A percentile compares a stretch with the other conserved stretches of the same genome.
These are phyloP conservation scores for Lepidium aucheri DNA, from an alignment of 345 rosid species.

Conservation along the genomic window DNA sequence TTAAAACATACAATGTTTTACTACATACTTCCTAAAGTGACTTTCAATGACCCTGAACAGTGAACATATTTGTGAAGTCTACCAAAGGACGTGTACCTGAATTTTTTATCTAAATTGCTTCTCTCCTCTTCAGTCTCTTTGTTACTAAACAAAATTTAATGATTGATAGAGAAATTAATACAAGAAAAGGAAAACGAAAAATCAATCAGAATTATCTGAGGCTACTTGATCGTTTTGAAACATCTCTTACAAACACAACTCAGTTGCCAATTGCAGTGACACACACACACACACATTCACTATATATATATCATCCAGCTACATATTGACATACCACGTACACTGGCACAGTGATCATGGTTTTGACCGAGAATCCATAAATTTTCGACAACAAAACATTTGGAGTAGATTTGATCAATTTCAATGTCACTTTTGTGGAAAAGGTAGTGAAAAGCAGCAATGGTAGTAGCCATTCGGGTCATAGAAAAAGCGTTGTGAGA, in stretches of 20 bases:
- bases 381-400: not conserved
- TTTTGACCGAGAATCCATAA: not conserved
- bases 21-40: not conserved
- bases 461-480: conserved; percentile 64
- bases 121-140: not conserved
- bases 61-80: not conserved
- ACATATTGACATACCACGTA: too few relatives aligned
- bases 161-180: not conserved
- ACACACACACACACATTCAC: not conserved
- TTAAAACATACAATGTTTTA: not conserved
- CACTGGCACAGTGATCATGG: not conserved
- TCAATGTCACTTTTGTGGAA: conserved; percentile 30
- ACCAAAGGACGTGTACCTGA: not conserved
- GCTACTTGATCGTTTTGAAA: not conserved
- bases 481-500: conserved; percentile 57
- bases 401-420: not conserved
- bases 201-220: not conserved
- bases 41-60: not conserved
- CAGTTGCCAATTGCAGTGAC: not conserved
- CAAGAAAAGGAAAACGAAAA: not conserved
- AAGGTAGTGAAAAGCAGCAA: conserved; percentile 65
- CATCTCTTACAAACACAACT: not conserved
- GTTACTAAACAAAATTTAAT: not conserved
- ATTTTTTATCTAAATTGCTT: not conserved
- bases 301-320: too few relatives aligned